Evolutionary conservation across 2,329 filamentous ascomycete species (phyloP).

Genomic region (Sporothrix pallida): DNA sequence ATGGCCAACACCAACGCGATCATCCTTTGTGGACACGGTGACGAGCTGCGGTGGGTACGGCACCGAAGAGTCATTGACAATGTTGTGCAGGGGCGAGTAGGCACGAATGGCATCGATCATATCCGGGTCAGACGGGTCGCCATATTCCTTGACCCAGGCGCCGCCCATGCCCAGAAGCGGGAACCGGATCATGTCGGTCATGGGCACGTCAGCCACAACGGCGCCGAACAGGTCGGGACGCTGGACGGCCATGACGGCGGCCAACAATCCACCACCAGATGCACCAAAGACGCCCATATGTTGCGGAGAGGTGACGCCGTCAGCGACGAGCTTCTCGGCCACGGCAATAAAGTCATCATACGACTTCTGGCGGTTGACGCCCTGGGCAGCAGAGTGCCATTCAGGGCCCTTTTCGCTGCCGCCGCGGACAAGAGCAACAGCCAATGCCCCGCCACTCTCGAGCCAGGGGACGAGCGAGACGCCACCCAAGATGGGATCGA

Average conservation of each 20-base stretch:
- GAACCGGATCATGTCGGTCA: slow-evolving; percentile 7
- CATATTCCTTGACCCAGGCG: slow-evolving; percentile 7
- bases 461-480: slow-evolving; percentile 14
- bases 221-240: slow-evolving; percentile 9
- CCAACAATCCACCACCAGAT: slow-evolving; percentile 8
- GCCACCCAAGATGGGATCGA: slow-evolving; percentile 10
- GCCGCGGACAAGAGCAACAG: not conserved
- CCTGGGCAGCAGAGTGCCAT: slow-evolving; percentile 17
- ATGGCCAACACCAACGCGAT: slow-evolving; percentile 10
- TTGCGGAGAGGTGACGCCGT: not conserved
- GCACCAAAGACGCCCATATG: slow-evolving; percentile 17
- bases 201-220: slow-evolving; percentile 12
- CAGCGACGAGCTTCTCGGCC: not conserved
- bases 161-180: slow-evolving; percentile 17
- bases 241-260: not conserved
- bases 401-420: not conserved
- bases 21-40: not conserved
- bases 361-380: not conserved
- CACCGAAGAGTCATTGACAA: not conserved
- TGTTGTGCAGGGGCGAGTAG: not conserved
- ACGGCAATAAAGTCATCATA: slow-evolving; percentile 13
- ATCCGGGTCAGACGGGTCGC: not conserved
- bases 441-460: slow-evolving; percentile 3
- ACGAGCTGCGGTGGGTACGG: not conserved
- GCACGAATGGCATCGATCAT: not conserved